Base-by-base conservation (phyloP, 2,329 filamentous ascomycete genomes). In the Xylaria sp. region DNA sequence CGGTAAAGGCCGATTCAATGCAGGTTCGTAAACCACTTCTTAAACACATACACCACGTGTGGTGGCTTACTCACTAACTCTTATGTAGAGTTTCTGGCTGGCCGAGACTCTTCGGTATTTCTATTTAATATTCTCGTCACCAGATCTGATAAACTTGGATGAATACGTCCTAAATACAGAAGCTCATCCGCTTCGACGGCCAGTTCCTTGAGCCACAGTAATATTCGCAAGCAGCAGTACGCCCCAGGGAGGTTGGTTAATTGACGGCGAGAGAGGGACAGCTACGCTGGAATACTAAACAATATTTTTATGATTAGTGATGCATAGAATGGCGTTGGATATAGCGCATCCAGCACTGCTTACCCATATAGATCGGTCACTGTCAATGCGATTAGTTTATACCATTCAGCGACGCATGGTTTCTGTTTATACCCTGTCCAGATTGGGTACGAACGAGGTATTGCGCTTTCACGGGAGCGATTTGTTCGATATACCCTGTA, bases 31-130 rank as follows among this genome's bases (percentile, higher is more conserved):
- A 31, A 61, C 25, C 34, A 20, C 2, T 63, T 20, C n/a, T 48
- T 46, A 28, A 28, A 3, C 25, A 4, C 25, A 46, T 41, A 25
- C 5, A 10, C 20, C 1, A 15, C 9, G n/a, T 44, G n/a, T 52
- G 10, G 59, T 46, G 6, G 82, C 89, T 75, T 84, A 85, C 76
- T 86, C 87, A 71, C 67, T 55, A 44, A 64, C n/a, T 9, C n/a
- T 20, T 6, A 10, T 44, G 79, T 86, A 93, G 82, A 88, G 85
- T 65, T 90, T 90, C 73, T 91, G 89, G 87, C 82, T 89, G 73
- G 88, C 87, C 2, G 89, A 91, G 80, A 91, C 88, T 31, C 76
- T 91, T 66, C 91, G 90, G 51, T 77, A 77, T 57, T 72, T 76
- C 37, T 77, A 76, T 62, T 41, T 76, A 18, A 70, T 74, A 52